Evolutionary conservation across 2,329 filamentous ascomycete species (phyloP).

Genomic region (Thermothelomyces thermophilus): DNA sequence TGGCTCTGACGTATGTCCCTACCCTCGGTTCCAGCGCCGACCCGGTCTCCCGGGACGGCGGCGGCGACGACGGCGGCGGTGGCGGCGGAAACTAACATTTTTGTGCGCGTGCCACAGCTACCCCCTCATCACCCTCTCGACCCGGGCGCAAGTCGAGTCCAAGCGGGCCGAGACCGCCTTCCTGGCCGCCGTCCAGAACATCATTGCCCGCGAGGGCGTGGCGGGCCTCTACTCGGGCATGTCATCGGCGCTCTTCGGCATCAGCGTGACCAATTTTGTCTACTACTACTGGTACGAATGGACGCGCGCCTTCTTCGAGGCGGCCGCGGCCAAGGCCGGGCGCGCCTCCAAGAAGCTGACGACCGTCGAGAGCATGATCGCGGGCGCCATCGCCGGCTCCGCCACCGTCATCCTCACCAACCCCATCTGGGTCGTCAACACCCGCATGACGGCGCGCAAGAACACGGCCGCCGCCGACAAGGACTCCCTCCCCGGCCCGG

Average conservation of each 20-base stretch:
- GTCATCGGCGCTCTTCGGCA: conserved; percentile 91
- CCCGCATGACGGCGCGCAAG: conserved; percentile 89
- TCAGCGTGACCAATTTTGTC: conserved; percentile 97
- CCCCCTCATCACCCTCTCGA: conserved; percentile 94
- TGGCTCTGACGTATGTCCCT: conserved; percentile 76
- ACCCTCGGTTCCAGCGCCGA: background rate
- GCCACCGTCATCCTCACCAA: conserved; percentile 95
- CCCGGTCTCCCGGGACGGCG: no score
- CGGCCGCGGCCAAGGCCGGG: conserved; percentile 64
- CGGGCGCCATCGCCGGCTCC: conserved; percentile 85
- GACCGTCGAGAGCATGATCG: conserved; percentile 89
- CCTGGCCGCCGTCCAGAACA: conserved; percentile 72
- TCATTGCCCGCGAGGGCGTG: conserved; percentile 86
- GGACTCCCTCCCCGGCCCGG: conserved; percentile 23
- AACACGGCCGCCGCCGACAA: conserved; percentile 32
- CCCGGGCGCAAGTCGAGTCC: conserved; percentile 94
- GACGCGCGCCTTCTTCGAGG: conserved; percentile 81
- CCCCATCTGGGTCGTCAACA: conserved; percentile 99
- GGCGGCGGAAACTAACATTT: background rate
- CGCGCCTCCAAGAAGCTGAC: conserved; percentile 76
- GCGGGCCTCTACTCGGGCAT: conserved; percentile 86
- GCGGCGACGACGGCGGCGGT: no score
- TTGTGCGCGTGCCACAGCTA: conserved; percentile 51
- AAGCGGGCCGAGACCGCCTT: conserved; percentile 84
- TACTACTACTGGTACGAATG: conserved; percentile 99